Conservation (phyloP, 2,329 filamentous ascomycete genomes). For the Hypoxylon sp. region DNA sequence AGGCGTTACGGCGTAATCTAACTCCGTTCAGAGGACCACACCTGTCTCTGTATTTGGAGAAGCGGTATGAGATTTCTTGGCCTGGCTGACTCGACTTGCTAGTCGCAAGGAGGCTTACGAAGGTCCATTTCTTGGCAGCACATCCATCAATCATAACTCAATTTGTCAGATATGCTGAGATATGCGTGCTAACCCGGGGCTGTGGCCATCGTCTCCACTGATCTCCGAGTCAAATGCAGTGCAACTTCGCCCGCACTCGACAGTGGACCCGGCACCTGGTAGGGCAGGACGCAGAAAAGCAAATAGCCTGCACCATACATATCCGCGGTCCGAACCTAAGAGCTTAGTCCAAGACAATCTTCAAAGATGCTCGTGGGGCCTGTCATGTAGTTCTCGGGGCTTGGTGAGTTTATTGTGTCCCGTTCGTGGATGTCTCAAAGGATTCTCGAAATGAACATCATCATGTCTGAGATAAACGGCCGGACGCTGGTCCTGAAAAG, state of each 20-base stretch:
- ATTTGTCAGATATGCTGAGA: conserved; percentile 6
- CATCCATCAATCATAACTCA: conserved; percentile 3
- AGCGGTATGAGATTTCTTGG: neutral
- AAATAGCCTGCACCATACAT: neutral
- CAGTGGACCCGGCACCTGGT: neutral
- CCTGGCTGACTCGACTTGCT: conserved; percentile 1
- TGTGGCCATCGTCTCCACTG: conserved; percentile 25
- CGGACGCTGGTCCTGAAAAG: conserved; percentile 11
- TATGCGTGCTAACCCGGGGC: neutral
- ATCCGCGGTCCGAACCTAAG: neutral
- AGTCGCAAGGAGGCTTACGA: conserved; percentile 6
- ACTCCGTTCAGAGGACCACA: neutral
- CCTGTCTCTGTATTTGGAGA: neutral
- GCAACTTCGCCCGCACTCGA: conserved; percentile 11
- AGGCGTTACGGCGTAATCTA: neutral
- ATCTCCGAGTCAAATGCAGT: conserved; percentile 11
- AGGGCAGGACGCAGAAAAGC: neutral
- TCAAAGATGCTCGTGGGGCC: neutral
- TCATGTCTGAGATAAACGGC: conserved; percentile 3
- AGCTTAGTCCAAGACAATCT: neutral
- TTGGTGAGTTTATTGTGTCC: neutral
- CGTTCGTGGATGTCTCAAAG: conserved; percentile 1
- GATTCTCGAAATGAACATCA: conserved; percentile 9
- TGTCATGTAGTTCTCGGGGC: conserved; percentile 4
- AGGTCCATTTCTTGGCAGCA: neutral